Conservation (phyloP, 2,329 filamentous ascomycete genomes). For the Fusarium vanettenii region DNA sequence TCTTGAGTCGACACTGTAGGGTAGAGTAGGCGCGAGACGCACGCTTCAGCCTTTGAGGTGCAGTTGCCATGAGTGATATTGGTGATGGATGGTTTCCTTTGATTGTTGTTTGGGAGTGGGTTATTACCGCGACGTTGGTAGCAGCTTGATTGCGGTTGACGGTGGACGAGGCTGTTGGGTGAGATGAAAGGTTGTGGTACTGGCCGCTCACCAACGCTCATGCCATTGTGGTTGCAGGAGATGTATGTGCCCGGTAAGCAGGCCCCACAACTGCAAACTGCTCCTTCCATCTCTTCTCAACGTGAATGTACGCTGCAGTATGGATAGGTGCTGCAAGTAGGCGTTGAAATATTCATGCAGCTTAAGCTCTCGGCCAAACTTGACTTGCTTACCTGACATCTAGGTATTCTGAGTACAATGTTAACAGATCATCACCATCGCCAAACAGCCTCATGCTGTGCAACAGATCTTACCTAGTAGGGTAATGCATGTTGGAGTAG, state of each 20-base stretch:
- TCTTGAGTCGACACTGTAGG: slow-evolving; percentile 6
- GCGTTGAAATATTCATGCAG: background rate
- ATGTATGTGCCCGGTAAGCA: background rate
- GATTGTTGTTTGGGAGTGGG: background rate
- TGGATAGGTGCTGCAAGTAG: background rate
- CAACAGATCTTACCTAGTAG: background rate
- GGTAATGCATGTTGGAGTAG: background rate
- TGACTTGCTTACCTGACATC: background rate
- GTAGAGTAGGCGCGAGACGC: slow-evolving; percentile 13
- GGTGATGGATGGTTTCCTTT: background rate
- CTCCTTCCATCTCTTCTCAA: background rate
- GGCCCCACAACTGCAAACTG: background rate
- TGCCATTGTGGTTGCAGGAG: background rate
- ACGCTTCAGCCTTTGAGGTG: background rate
- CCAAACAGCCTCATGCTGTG: slow-evolving; percentile 1
- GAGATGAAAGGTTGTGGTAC: background rate
- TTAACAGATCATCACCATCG: background rate
- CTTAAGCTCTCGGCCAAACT: background rate
- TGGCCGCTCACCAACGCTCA: background rate
- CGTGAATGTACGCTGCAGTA: background rate
- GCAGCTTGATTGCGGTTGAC: background rate
- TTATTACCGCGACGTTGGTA: background rate
- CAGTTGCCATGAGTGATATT: background rate
- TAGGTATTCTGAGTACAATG: background rate
- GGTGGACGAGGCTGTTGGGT: background rate